Base-by-base conservation (phyloP, 441 rosid species). In the Croton laevigatus region DNA sequence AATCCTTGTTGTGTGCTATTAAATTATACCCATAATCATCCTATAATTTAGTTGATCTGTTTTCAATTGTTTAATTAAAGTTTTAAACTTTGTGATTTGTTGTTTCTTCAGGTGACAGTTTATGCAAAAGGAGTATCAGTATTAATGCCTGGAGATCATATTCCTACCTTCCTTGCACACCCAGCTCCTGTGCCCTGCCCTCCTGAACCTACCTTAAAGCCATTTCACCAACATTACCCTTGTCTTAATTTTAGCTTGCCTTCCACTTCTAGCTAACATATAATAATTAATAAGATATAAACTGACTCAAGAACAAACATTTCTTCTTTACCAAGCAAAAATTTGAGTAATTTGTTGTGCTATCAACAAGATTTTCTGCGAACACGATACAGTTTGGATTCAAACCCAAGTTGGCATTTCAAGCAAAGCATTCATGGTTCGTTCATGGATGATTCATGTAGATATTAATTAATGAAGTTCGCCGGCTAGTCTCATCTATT, bases 131-230 rank as follows among this genome's bases (percentile, higher is more conserved):
- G 93, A 10, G 93, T 92, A 64, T 88, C 97, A 2, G 99, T 94
- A 6, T 66, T 94, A 82, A 94, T 94, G 99, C 99, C 99, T 0
- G 99, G 99, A 4, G 92, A 91, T 12, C 72, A 86, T 27, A 64
- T 89, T 19, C 99, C 99, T 4, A 88, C 94, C 12, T 94, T 88
- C 84, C 85, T 94, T 3, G 99, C 89, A 12, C 88, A 87, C 61
- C 98, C 91, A 55, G 87, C 84, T 22, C 93, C 89, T 0, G 72
- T 75, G 27, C 87, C 91, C 6, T 81, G 85, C 74, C 87, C 81
- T 27, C 81, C 84, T 0, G 88, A 80, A 59, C 76, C 72, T 59
- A 72, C 62, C 42, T 63, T 76, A 23, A 72, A 64, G 66, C 81
- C 81, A 17, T 66, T 62, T 45, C 80, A 70, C 71, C 76, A 75